These are phyloP conservation scores for Saccharomyces uvarum DNA, from an alignment of 1,139 yeast species.

Conservation along the genomic window DNA sequence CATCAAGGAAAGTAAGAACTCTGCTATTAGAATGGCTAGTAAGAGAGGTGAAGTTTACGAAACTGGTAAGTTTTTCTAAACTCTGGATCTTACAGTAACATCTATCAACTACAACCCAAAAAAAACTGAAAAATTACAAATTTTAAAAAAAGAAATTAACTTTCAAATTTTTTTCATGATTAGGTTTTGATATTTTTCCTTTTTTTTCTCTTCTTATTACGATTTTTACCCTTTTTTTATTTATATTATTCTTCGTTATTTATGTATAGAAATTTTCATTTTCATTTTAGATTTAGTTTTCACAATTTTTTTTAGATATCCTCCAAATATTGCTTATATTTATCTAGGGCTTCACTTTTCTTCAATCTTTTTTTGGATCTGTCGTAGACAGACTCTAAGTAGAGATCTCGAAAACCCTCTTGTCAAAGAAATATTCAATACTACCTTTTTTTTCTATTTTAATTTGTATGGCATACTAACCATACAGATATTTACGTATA, in stretches of 20 bases:
- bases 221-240: background rate
- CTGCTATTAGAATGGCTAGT: constrained; percentile 30
- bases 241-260: background rate
- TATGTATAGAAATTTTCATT: background rate
- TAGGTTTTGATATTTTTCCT: background rate
- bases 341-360: no score
- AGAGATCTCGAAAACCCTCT: no score
- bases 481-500: background rate
- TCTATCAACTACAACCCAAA: background rate
- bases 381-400: no score
- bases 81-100: background rate
- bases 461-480: background rate
- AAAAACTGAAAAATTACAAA: background rate
- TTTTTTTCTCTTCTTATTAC: constrained; percentile 1
- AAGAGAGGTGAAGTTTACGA: constrained; percentile 31
- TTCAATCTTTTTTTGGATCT: no score
- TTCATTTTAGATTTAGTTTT: background rate
- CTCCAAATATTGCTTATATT: no score
- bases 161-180: background rate
- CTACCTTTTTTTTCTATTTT: background rate
- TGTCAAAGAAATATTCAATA: no score
- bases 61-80: constrained; percentile 10
- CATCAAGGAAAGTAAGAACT: constrained; percentile 54
- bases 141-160: background rate
- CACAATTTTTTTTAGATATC: background rate